Conservation (phyloP, 2,329 filamentous ascomycete species). For the Colletotrichum sp. region DNA sequence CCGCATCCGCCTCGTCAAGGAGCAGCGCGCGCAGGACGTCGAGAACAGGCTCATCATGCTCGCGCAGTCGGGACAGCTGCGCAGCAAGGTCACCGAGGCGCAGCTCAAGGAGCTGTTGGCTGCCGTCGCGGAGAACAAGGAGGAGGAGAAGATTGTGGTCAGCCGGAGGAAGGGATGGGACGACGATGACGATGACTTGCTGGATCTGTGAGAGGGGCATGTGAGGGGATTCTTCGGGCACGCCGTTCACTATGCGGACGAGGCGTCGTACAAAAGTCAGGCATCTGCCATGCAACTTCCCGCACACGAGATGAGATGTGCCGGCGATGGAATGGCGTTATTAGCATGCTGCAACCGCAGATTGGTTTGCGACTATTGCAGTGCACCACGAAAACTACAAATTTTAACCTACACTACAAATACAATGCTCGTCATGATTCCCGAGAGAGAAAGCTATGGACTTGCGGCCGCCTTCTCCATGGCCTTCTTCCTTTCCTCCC, state of each 20-base stretch:
- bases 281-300: neutral
- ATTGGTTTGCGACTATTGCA: neutral
- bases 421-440: neutral
- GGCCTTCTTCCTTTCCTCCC: slow-evolving; percentile 70
- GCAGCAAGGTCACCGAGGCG: slow-evolving; percentile 86
- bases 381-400: neutral
- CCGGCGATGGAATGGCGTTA: slow-evolving; percentile 15
- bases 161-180: slow-evolving; percentile 82
- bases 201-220: slow-evolving; percentile 57
- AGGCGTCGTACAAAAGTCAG: neutral
- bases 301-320: neutral
- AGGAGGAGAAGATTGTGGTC: slow-evolving; percentile 87
- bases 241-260: neutral
- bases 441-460: neutral
- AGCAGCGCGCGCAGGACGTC: slow-evolving; percentile 85
- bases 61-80: slow-evolving; percentile 84
- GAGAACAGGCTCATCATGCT: slow-evolving; percentile 94
- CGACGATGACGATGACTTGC: slow-evolving; percentile 81
- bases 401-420: slow-evolving; percentile 3
- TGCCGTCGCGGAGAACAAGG: slow-evolving; percentile 80
- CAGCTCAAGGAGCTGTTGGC: slow-evolving; percentile 92
- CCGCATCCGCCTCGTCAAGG: slow-evolving; percentile 95
- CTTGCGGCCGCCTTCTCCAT: slow-evolving; percentile 46
- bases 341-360: slow-evolving; percentile 12
- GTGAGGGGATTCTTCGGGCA: neutral